Conservation (phyloP, 768 basidiomycete species). For the Cystobasidium tubakii region DNA sequence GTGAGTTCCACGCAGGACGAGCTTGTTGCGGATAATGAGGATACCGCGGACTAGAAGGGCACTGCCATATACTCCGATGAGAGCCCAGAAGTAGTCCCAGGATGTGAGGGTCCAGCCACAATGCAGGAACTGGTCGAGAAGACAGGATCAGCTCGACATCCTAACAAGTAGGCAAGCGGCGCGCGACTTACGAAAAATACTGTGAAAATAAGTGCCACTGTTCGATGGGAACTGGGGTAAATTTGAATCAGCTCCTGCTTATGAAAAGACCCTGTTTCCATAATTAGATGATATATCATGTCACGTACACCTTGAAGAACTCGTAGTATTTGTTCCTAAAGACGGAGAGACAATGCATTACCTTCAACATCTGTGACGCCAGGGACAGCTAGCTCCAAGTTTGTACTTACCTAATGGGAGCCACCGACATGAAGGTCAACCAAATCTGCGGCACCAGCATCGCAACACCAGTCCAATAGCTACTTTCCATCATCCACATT, state of each 20-base stretch:
- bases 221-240: constrained; percentile 11
- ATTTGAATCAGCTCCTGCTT: no score
- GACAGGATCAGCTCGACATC: not conserved
- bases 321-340: constrained; percentile 27
- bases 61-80: constrained; percentile 11
- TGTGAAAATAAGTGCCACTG: constrained; percentile 9
- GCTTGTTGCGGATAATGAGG: constrained; percentile 10
- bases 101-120: constrained; percentile 25
- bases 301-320: constrained; percentile 19
- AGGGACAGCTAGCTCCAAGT: not conserved
- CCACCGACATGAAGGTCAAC: constrained; percentile 25
- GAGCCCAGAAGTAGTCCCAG: constrained; percentile 30
- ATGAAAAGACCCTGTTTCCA: no score
- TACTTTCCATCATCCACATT: not conserved
- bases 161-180: no score
- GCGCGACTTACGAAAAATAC: constrained; percentile 14
- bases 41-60: not conserved
- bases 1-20: not conserved
- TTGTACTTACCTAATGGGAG: not conserved
- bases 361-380: no score
- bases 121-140: constrained; percentile 14
- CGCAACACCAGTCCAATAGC: constrained; percentile 25
- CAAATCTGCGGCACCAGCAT: constrained; percentile 32
- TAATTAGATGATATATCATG: no score
- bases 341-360: no score